Evolutionary conservation across 2,329 filamentous ascomycete species (phyloP).

Genomic region (Colletotrichum simmondsii): DNA sequence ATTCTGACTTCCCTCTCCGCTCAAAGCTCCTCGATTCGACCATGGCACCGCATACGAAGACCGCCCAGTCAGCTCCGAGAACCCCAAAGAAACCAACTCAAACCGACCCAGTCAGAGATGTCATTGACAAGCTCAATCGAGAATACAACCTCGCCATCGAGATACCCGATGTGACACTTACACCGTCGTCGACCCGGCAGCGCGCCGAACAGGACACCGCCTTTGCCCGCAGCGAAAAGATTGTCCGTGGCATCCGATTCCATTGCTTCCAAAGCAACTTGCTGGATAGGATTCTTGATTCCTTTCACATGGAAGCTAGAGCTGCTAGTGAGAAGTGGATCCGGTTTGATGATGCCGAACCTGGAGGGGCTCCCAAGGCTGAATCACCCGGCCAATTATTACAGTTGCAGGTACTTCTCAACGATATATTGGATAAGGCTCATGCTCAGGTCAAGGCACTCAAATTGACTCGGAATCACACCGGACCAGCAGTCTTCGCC

Average conservation of each 20-base stretch:
- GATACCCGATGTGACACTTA: not conserved
- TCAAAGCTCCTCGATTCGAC: not conserved
- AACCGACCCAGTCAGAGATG: not conserved
- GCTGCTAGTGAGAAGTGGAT: constrained; percentile 21
- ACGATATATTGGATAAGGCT: not conserved
- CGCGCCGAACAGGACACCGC: not conserved
- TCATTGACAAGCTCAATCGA: constrained; percentile 27
- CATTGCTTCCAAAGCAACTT: not conserved
- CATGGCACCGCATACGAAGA: constrained; percentile 8
- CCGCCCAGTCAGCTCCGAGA: constrained; percentile 1
- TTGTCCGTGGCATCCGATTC: not conserved
- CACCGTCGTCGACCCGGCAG: not conserved
- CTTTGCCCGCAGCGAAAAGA: constrained; percentile 14
- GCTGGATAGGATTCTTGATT: constrained; percentile 6
- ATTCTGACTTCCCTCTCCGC: not conserved
- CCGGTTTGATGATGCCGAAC: not conserved
- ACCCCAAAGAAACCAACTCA: constrained; percentile 11
- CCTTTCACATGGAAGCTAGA: constrained; percentile 14
- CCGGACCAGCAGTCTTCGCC: not conserved
- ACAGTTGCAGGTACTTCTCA: constrained; percentile 12
- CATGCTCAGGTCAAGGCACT: not conserved
- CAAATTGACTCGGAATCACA: not conserved
- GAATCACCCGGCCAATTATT: constrained; percentile 2
- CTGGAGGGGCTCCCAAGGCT: not conserved
- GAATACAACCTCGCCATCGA: constrained; percentile 28